Percentiles rank a stretch among this genome's conserved stretches.
Evolutionary conservation across 257 asterid species (phyloP).

Genomic region (Solanum pimpinellifolium): DNA sequence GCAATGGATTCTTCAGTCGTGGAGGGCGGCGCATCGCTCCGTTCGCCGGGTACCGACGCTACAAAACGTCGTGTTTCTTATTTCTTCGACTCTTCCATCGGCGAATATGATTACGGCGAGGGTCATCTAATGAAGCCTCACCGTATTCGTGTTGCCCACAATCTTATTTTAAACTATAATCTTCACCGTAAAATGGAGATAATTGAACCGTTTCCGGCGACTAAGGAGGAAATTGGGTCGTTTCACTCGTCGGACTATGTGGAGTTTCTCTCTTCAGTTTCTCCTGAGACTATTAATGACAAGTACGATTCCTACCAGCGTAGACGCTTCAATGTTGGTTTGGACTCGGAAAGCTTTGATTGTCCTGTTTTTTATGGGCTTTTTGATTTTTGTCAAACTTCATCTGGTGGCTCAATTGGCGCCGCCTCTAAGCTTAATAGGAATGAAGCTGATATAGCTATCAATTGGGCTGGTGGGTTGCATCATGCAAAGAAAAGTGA

Average conservation of each 20-base stretch:
- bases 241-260: conserved; percentile 69
- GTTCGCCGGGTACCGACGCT: conserved; percentile 61
- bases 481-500: conserved; percentile 84
- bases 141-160: conserved; percentile 76
- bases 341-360: conserved; percentile 59
- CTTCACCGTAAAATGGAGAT: conserved; percentile 69
- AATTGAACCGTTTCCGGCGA: conserved; percentile 52
- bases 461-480: conserved; percentile 92
- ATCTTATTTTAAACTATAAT: conserved; percentile 47
- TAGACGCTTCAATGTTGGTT: conserved; percentile 58
- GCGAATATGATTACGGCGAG: conserved; percentile 63
- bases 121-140: conserved; percentile 89
- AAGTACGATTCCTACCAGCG: conserved; percentile 26
- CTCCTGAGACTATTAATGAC: conserved; percentile 41
- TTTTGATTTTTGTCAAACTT: conserved; percentile 59
- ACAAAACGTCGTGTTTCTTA: conserved; percentile 63
- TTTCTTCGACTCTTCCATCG: conserved; percentile 69
- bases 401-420: conserved; percentile 79
- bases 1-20: conserved; percentile 20
- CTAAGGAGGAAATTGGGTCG: conserved; percentile 28
- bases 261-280: conserved; percentile 47
- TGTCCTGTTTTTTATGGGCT: conserved; percentile 64
- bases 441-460: conserved; percentile 72
- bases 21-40: conserved; percentile 42
- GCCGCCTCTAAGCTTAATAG: conserved; percentile 68